phyloP scores from a whole-genome alignment of 78 protist species.

The Andalucia godoyi region DNA sequence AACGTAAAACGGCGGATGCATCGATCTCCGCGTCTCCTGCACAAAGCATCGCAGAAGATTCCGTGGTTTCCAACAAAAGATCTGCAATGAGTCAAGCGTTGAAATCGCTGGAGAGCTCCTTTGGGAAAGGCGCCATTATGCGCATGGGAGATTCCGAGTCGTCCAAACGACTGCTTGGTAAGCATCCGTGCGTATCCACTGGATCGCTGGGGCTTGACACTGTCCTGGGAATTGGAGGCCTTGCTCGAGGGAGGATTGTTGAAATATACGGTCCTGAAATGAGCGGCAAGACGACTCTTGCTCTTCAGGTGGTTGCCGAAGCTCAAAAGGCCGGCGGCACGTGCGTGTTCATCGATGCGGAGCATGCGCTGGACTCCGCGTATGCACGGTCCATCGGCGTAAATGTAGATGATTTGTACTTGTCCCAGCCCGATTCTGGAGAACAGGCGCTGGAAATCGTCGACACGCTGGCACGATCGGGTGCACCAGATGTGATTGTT shows the following conservation, averaged over 20 bases:
- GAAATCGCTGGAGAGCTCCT: background rate
- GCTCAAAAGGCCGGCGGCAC: constrained; percentile 50
- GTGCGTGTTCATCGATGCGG: constrained; percentile 54
- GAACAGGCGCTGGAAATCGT: constrained; percentile 57
- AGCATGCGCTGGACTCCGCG: constrained; percentile 37
- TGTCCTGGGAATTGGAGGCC: constrained; percentile 51
- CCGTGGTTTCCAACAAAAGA: too few species aligned
- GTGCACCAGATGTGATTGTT: constrained; percentile 37
- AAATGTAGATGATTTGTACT: constrained; percentile 28
- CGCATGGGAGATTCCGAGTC: background rate
- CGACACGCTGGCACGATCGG: constrained; percentile 23
- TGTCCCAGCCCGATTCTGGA: constrained; percentile 56
- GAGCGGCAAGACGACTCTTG: constrained; percentile 34
- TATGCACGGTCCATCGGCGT: constrained; percentile 38
- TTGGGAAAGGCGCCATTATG: background rate
- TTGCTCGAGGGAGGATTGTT: constrained; percentile 33
- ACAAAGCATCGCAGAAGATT: too few species aligned
- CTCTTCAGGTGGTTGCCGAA: constrained; percentile 28
- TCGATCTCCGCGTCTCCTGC: too few species aligned
- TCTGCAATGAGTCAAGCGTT: too few species aligned
- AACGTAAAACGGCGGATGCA: too few species aligned
- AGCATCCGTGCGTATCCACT: constrained; percentile 21
- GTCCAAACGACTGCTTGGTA: background rate
- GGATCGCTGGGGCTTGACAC: constrained; percentile 49
- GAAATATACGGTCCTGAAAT: constrained; percentile 63